A percentile compares a stretch with the other conserved stretches of the same genome.
phyloP scores from a whole-genome alignment of 2,329 filamentous ascomycete genomes.

The Botryotinia convoluta region DNA sequence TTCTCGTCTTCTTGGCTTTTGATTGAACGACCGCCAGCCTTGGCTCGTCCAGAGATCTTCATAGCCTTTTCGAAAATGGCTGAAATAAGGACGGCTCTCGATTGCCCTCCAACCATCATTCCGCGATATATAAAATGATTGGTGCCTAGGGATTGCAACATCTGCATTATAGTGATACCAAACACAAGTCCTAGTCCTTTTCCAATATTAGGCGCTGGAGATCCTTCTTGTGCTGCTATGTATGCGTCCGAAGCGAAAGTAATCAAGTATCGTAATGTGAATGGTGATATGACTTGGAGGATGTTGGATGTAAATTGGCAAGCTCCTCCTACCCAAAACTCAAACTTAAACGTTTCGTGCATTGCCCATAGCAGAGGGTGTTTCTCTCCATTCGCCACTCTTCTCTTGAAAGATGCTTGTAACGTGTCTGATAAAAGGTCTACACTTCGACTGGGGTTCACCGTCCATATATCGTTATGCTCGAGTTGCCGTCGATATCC shows the following conservation, averaged over 20 bases:
- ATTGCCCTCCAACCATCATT: slow-evolving; percentile 86
- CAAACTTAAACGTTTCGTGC: slow-evolving; percentile 79
- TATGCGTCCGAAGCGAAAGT: slow-evolving; percentile 80
- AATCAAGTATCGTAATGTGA: slow-evolving; percentile 82
- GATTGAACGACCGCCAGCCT: slow-evolving; percentile 68
- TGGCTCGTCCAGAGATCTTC: slow-evolving; percentile 82
- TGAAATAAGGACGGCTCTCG: slow-evolving; percentile 76
- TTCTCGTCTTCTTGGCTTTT: slow-evolving; percentile 30
- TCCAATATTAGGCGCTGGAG: slow-evolving; percentile 64
- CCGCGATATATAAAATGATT: slow-evolving; percentile 93
- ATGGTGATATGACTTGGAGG: slow-evolving; percentile 79
- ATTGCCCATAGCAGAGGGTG: slow-evolving; percentile 76
- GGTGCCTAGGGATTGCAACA: slow-evolving; percentile 73
- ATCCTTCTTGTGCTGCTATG: slow-evolving; percentile 51
- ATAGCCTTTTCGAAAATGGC: slow-evolving; percentile 91
- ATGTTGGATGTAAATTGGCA: slow-evolving; percentile 73
- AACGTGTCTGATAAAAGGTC: slow-evolving; percentile 67
- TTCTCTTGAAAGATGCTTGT: slow-evolving; percentile 64
- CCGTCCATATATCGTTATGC: slow-evolving; percentile 79
- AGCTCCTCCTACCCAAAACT: slow-evolving; percentile 81
- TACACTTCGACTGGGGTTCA: slow-evolving; percentile 77
- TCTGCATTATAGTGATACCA: slow-evolving; percentile 82
- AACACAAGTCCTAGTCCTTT: slow-evolving; percentile 79
- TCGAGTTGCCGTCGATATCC: slow-evolving; percentile 86
- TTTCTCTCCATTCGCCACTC: slow-evolving; percentile 66